Percentiles rank a stretch among this genome's conserved stretches.
phyloP scores from a whole-genome alignment of 2,329 filamentous ascomycete species.

The Lachnellula arida region DNA sequence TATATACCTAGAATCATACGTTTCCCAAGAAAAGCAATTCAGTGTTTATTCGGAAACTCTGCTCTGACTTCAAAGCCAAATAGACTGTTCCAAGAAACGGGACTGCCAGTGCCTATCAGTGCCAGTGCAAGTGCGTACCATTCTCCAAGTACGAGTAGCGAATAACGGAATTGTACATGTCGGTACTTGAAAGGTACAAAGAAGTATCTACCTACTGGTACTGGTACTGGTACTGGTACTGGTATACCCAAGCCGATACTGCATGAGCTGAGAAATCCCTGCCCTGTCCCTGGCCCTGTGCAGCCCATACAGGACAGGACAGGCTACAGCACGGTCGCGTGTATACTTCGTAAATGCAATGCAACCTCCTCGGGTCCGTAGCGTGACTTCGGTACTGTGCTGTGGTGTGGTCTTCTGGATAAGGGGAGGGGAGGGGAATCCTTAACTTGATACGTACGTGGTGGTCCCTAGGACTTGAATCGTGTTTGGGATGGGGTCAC shows the following conservation, averaged over 20 bases:
- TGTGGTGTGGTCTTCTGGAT: not conserved
- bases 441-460: no score
- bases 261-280: not conserved
- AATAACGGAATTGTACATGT: not conserved
- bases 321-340: not conserved
- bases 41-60: no score
- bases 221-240: no score
- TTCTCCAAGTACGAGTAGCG: not conserved
- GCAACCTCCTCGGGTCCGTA: not conserved
- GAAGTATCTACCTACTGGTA: not conserved
- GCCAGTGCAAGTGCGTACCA: not conserved
- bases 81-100: no score
- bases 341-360: not conserved
- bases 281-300: no score
- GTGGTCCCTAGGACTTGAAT: not conserved
- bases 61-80: no score
- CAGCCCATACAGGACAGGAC: not conserved
- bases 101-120: not conserved
- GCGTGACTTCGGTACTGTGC: not conserved
- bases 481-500: not conserved
- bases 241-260: not conserved
- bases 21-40: no score
- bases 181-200: not conserved
- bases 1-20: no score
- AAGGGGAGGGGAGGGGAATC: no score